Evolutionary conservation across 768 basidiomycete species (phyloP), one percentile per base, ranked within the genome.

Genomic region (Suillus plorans): DNA sequence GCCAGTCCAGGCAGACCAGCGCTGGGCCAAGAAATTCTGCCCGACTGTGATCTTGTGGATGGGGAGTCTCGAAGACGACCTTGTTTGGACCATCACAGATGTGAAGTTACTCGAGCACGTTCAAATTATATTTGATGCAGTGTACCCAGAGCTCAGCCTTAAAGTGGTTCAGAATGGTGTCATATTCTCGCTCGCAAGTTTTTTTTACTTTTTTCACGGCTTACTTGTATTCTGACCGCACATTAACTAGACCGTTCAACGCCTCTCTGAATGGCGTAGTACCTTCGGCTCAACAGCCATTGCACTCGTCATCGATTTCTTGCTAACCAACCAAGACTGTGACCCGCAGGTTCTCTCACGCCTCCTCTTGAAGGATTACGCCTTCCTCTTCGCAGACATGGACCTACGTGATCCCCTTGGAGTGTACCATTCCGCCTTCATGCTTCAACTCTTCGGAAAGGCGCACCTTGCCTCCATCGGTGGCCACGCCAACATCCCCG

Each of bases 51-150:
- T 56, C 7, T n/a, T 56, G 55, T 56, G 25, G 55, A 37, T 56
- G 36, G 55, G 55, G 36, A 56, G 25, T 37, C 55, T 28, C 8
- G 25, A 28, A 37, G n/a, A 56, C 1, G 55, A 45, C 44, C 8
- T n/a, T 4, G 20, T 67, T 18, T 67, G 66, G 66, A 39, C 37
- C 36, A 58, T 67, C 5, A 34, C 63, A 5, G 45, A 67, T 14
- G 55, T 44, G 16, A 22, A 56, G 14, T 47, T 67, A 4, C 20
- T 28, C 10, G 39, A 16, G 6, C 44, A 61, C 0, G 10, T 66
- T n/a, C 65, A 66, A 50, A 12, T 53, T 5, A 36, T 66, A n/a
- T 66, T 63, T 7, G 34, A 67, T 49, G 31, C 10, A 2, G 14
- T 67, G 5, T 67, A 59, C 52, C 63, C 60, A 8, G 22, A 61